Evolutionary conservation across 106 monocot genomes (phyloP), one percentile per base, ranked within the genome.

Genomic region (Apostasia shenzhenica): DNA sequence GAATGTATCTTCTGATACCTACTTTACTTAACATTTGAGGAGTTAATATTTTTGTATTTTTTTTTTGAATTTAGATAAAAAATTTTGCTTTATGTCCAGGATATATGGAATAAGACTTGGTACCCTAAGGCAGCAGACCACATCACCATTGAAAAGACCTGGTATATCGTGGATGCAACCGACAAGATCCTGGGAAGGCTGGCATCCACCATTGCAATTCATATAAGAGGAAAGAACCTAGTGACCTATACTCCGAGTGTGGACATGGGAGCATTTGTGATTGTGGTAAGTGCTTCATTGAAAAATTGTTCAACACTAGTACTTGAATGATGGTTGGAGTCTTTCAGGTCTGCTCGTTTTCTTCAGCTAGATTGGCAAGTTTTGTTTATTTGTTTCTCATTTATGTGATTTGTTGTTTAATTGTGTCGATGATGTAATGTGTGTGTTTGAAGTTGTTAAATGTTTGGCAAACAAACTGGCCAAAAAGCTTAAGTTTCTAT

Each of bases 81-180:
- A 5, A 50, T 5, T 50, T 4, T 5, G 50, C 50, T 50, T 5
- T 50, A 8, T 50, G 73, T 66, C 5, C 72, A 91, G 94, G 91
- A 95, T 59, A 95, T 91, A 49, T 95, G 88, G 95, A 95, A 91
- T 59, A 95, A 75, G 66, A 95, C 95, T 11, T 95, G 95, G 91
- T 95, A 95, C 44, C 95, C 95, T 3, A 95, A 95, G 74, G 95
- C 91, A 14, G 81, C 88, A 47, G 91, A 95, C 69, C 95, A 95
- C 59, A 55, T 95, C 10, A 84, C 59, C 68, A 88, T 91, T 1
- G 82, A 85, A n/a, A 95, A 95, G 55, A 91, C 82, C 8, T 95
- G 95, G 95, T 91, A 95, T 70, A 84, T 95, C 26, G 91, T 95
- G 8, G 95, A 95, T 74, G 95, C 91, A 13, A 88, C 91, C 1